Percentiles rank a stretch among this genome's conserved stretches.
These are phyloP conservation scores for Haberlea rhodopensis DNA, from an alignment of 257 asterid genomes.

Conservation along the genomic window DNA sequence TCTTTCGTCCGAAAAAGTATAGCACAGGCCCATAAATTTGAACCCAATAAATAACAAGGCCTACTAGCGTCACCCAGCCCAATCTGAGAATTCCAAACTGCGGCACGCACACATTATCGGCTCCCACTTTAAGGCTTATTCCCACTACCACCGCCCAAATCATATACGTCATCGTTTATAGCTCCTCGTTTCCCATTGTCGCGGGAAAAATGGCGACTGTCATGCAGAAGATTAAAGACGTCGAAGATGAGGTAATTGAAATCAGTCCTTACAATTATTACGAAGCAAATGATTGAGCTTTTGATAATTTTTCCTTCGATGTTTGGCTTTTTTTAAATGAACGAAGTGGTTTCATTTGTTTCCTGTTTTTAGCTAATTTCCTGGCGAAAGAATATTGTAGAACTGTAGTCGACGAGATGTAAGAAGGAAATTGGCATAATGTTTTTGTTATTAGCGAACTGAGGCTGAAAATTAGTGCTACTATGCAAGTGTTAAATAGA, in stretches of 20 bases:
- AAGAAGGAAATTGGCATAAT: background rate
- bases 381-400: background rate
- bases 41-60: background rate
- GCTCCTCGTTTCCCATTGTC: slow-evolving; percentile 1
- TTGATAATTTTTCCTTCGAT: background rate
- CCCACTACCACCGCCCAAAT: slow-evolving; percentile 20
- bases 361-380: background rate
- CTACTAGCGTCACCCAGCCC: background rate
- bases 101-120: slow-evolving; percentile 21
- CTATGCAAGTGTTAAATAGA: background rate
- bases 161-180: slow-evolving; percentile 18
- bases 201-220: slow-evolving; percentile 72
- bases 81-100: background rate
- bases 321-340: background rate
- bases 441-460: background rate
- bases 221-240: slow-evolving; percentile 98
- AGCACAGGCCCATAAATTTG: background rate
- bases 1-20: background rate
- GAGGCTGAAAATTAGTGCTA: background rate
- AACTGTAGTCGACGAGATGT: background rate
- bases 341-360: background rate
- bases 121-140: slow-evolving; percentile 20
- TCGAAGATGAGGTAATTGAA: slow-evolving; percentile 87
- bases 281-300: slow-evolving; percentile 17
- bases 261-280: background rate